Conservation (phyloP, 2,329 filamentous ascomycete genomes). For the Daldinia sp. region DNA sequence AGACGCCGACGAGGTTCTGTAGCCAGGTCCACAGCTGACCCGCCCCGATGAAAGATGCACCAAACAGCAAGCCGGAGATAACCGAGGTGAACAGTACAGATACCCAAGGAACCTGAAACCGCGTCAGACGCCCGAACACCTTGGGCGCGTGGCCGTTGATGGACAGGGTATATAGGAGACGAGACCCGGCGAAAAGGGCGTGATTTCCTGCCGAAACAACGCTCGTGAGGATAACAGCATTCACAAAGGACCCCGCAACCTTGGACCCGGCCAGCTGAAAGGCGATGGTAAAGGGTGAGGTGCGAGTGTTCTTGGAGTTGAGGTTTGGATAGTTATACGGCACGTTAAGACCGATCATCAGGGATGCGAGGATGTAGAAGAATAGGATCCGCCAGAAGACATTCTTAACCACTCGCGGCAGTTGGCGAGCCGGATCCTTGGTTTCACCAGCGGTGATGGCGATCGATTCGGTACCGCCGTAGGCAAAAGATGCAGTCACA, state of each 20-base stretch:
- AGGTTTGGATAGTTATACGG: slow-evolving; percentile 62
- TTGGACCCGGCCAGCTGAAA: slow-evolving; percentile 65
- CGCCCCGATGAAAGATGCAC: slow-evolving; percentile 70
- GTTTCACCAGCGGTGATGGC: slow-evolving; percentile 73
- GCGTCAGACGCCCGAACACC: slow-evolving; percentile 60
- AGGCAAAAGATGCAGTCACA: slow-evolving; percentile 69
- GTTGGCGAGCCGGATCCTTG: slow-evolving; percentile 65
- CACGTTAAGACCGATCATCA: slow-evolving; percentile 66
- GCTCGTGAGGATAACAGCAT: slow-evolving; percentile 67
- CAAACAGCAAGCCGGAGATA: slow-evolving; percentile 68
- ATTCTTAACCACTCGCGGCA: slow-evolving; percentile 70
- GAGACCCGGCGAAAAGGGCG: slow-evolving; percentile 63
- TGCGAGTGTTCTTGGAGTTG: slow-evolving; percentile 52
- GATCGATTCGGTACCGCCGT: slow-evolving; percentile 69
- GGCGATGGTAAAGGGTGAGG: slow-evolving; percentile 67
- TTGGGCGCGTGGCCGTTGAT: slow-evolving; percentile 63
- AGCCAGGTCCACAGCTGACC: slow-evolving; percentile 73
- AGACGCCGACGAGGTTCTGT: slow-evolving; percentile 73
- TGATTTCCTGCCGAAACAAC: slow-evolving; percentile 68
- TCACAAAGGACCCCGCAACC: slow-evolving; percentile 65
- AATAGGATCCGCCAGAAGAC: slow-evolving; percentile 70
- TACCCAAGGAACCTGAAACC: slow-evolving; percentile 61
- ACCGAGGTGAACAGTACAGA: slow-evolving; percentile 62
- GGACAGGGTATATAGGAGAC: slow-evolving; percentile 65
- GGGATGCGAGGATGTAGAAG: slow-evolving; percentile 60